Base-by-base conservation (phyloP, 768 basidiomycete species). In the Mycena capillaripes region DNA sequence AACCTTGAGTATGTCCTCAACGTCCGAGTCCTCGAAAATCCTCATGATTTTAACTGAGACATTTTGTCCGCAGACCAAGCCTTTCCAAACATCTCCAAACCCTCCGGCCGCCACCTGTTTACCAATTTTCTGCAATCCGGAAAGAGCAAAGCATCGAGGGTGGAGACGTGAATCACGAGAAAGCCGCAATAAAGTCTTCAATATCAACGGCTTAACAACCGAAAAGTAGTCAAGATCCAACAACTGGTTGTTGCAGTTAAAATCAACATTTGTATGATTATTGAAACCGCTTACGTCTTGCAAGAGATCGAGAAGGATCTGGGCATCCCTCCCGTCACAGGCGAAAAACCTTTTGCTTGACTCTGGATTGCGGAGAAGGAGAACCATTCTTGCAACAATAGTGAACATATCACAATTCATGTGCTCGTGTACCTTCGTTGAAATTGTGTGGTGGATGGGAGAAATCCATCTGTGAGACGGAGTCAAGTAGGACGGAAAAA, bases 11-110 rank as follows among this genome's bases (percentile, higher is more conserved):
- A 52, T 16, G 4, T 36, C 52, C n/a, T 69, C 14, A 12, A 62
- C 23, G n/a, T 62, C 40, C 0, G 50, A 23, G 17, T 62, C 46
- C 5, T 44, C n/a, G 21, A 69, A 69, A 4, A 69, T 4, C 36
- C 67, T 60, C 58, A 69, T 53, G 8, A 61, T 23, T n/a, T 69
- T 69, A 4, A 69, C 7, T 3, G 21, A 34, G 12, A 66, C 65
- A 2, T 9, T 32, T 36, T 58, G 65, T 3, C 56, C 65, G 21
- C 21, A 14, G 8, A 61, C 46, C 11, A 55, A 32, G 1, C 67
- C 50, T n/a, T 40, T 58, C 30, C 23, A 67, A 5, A 58, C 32
- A 50, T 67, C 57, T 10, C 56, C 57, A 42, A 67, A 67, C 3
- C 23, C 44, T 27, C 66, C 66, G 0, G 23, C 66, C 9, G 66